Base-by-base conservation (phyloP, 2,329 filamentous ascomycete genomes). In the Botrytis byssoidea region DNA sequence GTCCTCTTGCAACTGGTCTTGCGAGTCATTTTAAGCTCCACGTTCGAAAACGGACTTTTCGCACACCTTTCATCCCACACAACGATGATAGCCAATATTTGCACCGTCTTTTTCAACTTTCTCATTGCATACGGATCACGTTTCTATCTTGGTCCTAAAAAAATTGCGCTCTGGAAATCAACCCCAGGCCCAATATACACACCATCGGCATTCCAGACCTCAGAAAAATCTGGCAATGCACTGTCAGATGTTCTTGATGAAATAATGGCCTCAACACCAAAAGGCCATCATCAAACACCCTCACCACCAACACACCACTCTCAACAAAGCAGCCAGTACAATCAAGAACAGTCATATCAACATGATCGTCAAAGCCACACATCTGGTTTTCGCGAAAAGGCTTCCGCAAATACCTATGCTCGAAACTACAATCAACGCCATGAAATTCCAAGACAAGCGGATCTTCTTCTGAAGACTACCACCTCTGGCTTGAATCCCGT, bases 1-100 rank as follows among this genome's bases (percentile, higher is more conserved):
- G 79, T 86, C 2, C 80, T 91, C 46, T 85, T 90, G 35, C 66
- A 69, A 35, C 79, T 93, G 18, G 79, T 86, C 9, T 82, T 90
- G 18, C 87, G 92, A 55, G 81, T 86, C 60, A 78, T 86, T 25
- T 87, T 89, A 68, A 82, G 77, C 67, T 77, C 74, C 51, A 70
- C 77, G 12, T 77, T 78, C 71, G 75, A 75, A 14, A 76, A 73
- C n/a, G 74, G 73, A 4, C 48, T 76, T 42, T 70, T 80, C 37
- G 73, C 73, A 35, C 65, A 78, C 68, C 70, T 75, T 25, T 74
- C 73, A 12, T 73, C 77, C 14, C 46, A 73, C 59, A 64, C 71
- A 20, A 76, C 73, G 1, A 74, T 75, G 35, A 77, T 65, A 63
- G 86, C 86, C 0, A 91, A 94, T 78, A 76, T 84, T 10, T 84